Percentiles rank a stretch among this genome's conserved stretches.
These are phyloP conservation scores for Crotalaria pallida DNA, from an alignment of 306 rosid species.

Conservation along the genomic window DNA sequence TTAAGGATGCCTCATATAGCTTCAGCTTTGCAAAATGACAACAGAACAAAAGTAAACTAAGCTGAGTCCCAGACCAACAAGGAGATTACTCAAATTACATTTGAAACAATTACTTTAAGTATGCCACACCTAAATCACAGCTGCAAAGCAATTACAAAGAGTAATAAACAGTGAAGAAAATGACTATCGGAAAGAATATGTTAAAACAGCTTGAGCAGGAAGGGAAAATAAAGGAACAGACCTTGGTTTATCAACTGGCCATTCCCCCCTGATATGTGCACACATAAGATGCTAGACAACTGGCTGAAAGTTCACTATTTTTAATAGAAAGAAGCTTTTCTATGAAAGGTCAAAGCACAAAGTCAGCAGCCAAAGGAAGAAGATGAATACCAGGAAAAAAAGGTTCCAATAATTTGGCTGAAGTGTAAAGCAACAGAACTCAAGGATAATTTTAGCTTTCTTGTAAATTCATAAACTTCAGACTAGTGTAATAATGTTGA, in stretches of 20 bases:
- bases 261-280: not conserved
- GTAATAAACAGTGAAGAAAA: conserved; percentile 6
- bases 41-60: not conserved
- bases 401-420: not conserved
- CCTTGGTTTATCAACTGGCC: conserved; percentile 4
- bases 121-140: conserved; percentile 18
- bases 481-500: not conserved
- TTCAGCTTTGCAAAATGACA: not conserved
- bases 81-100: conserved; percentile 12
- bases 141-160: conserved; percentile 15
- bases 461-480: not conserved
- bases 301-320: not conserved
- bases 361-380: not conserved
- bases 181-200: not conserved
- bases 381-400: not conserved
- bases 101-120: conserved; percentile 3
- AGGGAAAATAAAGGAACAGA: not conserved
- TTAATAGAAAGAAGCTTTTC: not conserved
- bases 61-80: not conserved
- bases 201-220: not conserved
- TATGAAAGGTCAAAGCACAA: not conserved
- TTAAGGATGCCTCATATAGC: not conserved
- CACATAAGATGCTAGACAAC: not conserved
- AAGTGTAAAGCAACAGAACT: not conserved
- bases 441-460: not conserved